Evolutionary conservation across 2,329 filamentous ascomycete species (phyloP).

Genomic region (Calonectria ilicicola): DNA sequence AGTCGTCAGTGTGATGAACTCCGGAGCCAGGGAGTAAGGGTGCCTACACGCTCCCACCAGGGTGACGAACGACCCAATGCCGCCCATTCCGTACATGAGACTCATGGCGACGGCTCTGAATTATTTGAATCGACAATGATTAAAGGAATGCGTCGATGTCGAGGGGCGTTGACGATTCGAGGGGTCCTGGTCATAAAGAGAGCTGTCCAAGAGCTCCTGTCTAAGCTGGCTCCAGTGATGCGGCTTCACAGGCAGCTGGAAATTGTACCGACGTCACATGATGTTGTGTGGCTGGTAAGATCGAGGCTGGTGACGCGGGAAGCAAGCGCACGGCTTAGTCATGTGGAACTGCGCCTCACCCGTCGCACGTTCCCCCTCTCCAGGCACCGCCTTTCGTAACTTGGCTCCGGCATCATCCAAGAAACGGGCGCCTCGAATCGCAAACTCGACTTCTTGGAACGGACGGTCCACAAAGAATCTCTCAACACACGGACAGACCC

Average conservation of each 20-base stretch:
- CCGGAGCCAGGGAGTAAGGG: slow-evolving; percentile 23
- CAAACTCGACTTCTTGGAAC: slow-evolving; percentile 4
- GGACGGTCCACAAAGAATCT: background rate
- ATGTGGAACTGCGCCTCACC: slow-evolving; percentile 6
- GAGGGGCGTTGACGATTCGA: slow-evolving; percentile 19
- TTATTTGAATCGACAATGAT: slow-evolving; percentile 36
- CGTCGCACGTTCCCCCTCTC: slow-evolving; percentile 12
- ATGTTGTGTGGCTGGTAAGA: slow-evolving; percentile 40
- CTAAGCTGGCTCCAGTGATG: slow-evolving; percentile 38
- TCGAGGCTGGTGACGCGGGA: background rate
- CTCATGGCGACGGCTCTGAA: slow-evolving; percentile 68
- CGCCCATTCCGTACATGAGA: slow-evolving; percentile 77
- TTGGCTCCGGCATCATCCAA: slow-evolving; percentile 13
- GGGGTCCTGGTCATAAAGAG: slow-evolving; percentile 24
- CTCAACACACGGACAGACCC: slow-evolving; percentile 6
- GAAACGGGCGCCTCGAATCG: slow-evolving; percentile 11
- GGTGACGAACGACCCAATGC: slow-evolving; percentile 74
- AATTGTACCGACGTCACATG: slow-evolving; percentile 52
- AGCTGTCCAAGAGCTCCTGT: slow-evolving; percentile 46
- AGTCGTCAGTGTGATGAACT: slow-evolving; percentile 30
- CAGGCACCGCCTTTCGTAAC: background rate
- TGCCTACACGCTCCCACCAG: slow-evolving; percentile 84
- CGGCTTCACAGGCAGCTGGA: slow-evolving; percentile 40
- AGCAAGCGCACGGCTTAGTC: background rate
- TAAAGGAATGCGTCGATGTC: slow-evolving; percentile 27